A percentile compares a stretch with the other conserved stretches of the same genome.
Conservation (phyloP, 257 asterid genomes). For the Paulownia fortunei region DNA sequence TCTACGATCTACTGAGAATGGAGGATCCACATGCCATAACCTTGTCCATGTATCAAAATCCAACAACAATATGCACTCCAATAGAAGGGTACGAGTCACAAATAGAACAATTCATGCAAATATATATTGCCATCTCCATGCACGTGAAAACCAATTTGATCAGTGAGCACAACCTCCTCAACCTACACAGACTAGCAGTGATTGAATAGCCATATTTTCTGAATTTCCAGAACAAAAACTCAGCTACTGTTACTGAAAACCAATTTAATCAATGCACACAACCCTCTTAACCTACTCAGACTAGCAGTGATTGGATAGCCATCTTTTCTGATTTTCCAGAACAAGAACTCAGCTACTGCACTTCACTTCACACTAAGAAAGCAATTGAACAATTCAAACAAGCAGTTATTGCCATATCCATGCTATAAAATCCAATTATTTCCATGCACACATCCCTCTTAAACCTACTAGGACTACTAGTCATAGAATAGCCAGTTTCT, state of each 20-base stretch:
- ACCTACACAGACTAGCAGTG: neutral
- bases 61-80: neutral
- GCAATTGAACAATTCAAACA: too few species aligned
- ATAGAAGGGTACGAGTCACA: neutral
- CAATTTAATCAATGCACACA: neutral
- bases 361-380: neutral
- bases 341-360: neutral
- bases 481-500: neutral
- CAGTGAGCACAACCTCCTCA: neutral
- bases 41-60: neutral
- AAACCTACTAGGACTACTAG: neutral
- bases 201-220: neutral
- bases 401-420: too few species aligned
- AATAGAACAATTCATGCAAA: neutral
- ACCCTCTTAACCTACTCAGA: neutral
- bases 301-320: neutral
- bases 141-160: neutral
- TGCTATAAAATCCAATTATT: too few species aligned
- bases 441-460: neutral
- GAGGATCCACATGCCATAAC: neutral
- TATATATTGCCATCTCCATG: neutral
- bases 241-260: neutral
- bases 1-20: too few species aligned
- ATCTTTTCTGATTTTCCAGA: neutral
- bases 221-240: neutral